Conservation (phyloP, 345 rosid genomes). For the Zanthoxylum bungeanum region DNA sequence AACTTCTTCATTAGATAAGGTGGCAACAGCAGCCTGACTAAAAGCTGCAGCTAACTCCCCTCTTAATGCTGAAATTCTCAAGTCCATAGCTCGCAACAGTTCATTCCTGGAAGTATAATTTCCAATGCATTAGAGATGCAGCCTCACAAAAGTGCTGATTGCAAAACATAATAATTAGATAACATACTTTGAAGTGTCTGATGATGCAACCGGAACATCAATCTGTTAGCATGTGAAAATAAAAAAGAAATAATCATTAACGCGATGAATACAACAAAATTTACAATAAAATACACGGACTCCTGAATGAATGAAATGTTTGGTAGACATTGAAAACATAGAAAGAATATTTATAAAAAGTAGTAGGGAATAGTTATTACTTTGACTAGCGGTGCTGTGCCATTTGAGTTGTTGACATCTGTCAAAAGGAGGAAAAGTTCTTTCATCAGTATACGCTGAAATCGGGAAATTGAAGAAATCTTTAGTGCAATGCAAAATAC, state of each 20-base stretch:
- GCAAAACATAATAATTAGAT: conserved; percentile 1
- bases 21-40: conserved; percentile 32
- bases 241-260: background rate
- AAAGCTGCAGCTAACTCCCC: conserved; percentile 46
- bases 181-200: conserved; percentile 52
- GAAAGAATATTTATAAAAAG: background rate
- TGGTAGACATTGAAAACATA: background rate
- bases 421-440: conserved; percentile 15
- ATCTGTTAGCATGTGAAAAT: conserved; percentile 29
- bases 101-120: conserved; percentile 44
- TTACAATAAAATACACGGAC: background rate
- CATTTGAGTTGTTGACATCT: conserved; percentile 24
- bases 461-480: background rate
- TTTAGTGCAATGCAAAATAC: background rate
- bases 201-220: conserved; percentile 30
- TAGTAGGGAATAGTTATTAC: conserved; percentile 22
- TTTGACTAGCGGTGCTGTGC: conserved; percentile 8
- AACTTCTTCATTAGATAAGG: conserved; percentile 40
- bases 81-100: conserved; percentile 56
- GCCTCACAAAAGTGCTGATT: conserved; percentile 5
- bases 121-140: conserved; percentile 12
- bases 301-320: background rate
- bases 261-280: background rate
- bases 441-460: background rate
- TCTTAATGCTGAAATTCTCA: conserved; percentile 49